Evolutionary conservation across 129 eudicot genomes (phyloP), one percentile per base, ranked within the genome.

Genomic region (Smallanthus sonchifolius): DNA sequence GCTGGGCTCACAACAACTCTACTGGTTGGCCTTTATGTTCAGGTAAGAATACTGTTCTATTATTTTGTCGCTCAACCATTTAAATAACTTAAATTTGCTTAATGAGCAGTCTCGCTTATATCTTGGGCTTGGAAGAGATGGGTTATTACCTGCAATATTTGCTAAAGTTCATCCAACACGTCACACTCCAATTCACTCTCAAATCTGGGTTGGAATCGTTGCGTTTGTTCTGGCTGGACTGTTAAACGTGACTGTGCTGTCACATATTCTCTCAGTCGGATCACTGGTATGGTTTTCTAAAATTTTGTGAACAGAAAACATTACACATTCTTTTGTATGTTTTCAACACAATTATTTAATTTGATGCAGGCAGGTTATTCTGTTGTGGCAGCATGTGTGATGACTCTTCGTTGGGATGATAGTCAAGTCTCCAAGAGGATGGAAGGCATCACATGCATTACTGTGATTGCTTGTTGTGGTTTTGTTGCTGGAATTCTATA

Each of bases 101-200:
- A 10, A 62, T 65, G 75, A 69, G 67, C 91, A 94, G 99, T 95
- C 99, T 77, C 87, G 99, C 70, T 77, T 95, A 42, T 95, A 95
- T 73, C 97, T 95, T 77, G 99, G 99, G 57, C 91, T 95, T 69
- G 99, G 99, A 84, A 88, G 99, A 69, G 99, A 95, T 60, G 99
- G 99, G 65, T 84, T 95, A 70, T 67, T 95, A 72, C 99, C 99
- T 74, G 67, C 85, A 59, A 36, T 88, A 75, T 91, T 95, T 83
- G 88, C 97, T 54, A 91, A 77, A 84, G 97, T 95, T 30, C 88
- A 95, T 75, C 96, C 93, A 38, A 84, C 73, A 14, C 86, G 93
- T 38, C 99, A 88, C 80, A 95, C 99, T 52, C 99, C 99, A 11
- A 77, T 95, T 73, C 86, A 91, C 66, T 91, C 99, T 72, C 97